Evolutionary conservation across 768 basidiomycete species (phyloP), one percentile per base, ranked within the genome.

Genomic region (Termitomyces eurrhizus): DNA sequence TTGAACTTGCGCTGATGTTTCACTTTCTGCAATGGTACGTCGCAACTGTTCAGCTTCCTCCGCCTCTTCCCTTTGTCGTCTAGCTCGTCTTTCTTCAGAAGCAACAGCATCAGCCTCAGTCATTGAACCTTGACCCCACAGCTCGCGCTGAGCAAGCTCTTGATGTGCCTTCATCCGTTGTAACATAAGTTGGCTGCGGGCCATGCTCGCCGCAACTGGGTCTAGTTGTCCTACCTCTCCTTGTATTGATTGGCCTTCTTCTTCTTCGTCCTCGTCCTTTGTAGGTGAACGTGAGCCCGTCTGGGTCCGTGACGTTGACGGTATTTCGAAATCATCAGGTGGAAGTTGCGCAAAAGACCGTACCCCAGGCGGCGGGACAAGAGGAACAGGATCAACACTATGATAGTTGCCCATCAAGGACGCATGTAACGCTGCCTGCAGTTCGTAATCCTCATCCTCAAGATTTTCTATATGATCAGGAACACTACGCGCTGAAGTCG

Each of bases 391-490:
- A 36, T 45, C 56, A 55, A 41, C 32, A 29, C 21, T 57, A 56
- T 64, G 8, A 21, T 57, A 60, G 26, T 64, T 44, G 37, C 71
- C 71, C 68, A 77, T 75, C 46, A 95, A 74, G 4, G 92, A 94
- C 2, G 92, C 93, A 66, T 92, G 92, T 52, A 95, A 75, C 0
- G 91, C 94, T 6, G 86, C 90, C 70, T 97, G 95, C 2, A 96
- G 81, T 60, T 93, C 91, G 66, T 86, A 81, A 70, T 97, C 94
- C 68, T 94, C 93, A 64, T 93, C 90, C 61, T 90, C 93, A 49
- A 90, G 74, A 3, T 77, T 82, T 45, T 75, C 75, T 1, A 73
- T 62, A 21, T 50, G 59, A 21, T 36, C 55, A 52, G 56, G 29
- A 32, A 37, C 60, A 37, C 26, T 54, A 62, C 42, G 42, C 39